Percentiles rank a stretch among this genome's conserved stretches.
phyloP scores from a whole-genome alignment of 805 yeast genomes.

The Lachancea nothofagi region DNA sequence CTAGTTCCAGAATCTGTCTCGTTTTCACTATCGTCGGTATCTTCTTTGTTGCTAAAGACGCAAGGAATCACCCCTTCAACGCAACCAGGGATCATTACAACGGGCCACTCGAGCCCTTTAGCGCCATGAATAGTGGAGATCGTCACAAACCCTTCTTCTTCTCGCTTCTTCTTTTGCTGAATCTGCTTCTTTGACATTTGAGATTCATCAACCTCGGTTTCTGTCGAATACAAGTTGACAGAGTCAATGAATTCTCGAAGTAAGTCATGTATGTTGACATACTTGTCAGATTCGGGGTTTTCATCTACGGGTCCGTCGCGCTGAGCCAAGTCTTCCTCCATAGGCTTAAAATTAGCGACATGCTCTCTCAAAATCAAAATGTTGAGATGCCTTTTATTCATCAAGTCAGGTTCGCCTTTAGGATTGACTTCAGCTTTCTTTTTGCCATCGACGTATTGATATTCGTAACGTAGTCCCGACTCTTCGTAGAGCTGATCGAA shows the following conservation, averaged over 20 bases:
- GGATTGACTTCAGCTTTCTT: constrained; percentile 20
- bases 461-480: constrained; percentile 29
- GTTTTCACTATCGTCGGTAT: constrained; percentile 21
- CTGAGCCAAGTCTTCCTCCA: constrained; percentile 20
- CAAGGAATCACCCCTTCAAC: constrained; percentile 65
- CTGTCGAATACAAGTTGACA: constrained; percentile 32
- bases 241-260: constrained; percentile 35
- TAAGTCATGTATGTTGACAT: constrained; percentile 13
- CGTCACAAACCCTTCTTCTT: constrained; percentile 34
- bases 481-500: constrained; percentile 29
- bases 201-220: constrained; percentile 14
- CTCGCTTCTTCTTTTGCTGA: constrained; percentile 16
- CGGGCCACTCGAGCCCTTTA: constrained; percentile 94
- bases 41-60: constrained; percentile 37
- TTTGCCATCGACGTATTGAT: constrained; percentile 23
- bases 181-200: constrained; percentile 14
- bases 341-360: constrained; percentile 12
- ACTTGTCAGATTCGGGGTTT: neutral
- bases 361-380: constrained; percentile 22
- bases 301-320: constrained; percentile 24
- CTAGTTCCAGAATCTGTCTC: constrained; percentile 8
- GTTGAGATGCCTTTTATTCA: constrained; percentile 28
- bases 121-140: constrained; percentile 88
- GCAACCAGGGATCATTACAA: constrained; percentile 75
- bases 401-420: constrained; percentile 18